Base-by-base conservation (phyloP, 257 asterid genomes). In the Perilla frutescens region DNA sequence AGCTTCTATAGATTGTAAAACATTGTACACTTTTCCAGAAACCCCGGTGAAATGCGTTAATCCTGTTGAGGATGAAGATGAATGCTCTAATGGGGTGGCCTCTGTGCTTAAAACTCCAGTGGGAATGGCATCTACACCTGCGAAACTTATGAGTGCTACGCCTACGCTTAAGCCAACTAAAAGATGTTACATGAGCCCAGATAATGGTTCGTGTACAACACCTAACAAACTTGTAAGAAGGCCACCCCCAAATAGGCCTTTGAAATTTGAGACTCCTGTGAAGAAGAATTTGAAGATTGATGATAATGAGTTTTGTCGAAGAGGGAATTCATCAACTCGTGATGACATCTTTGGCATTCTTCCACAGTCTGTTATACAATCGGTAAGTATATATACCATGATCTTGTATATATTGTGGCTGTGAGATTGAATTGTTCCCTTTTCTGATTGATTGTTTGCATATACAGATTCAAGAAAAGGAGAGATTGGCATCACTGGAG, bases 151-250 rank as follows among this genome's bases (percentile, higher is more conserved):
- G 90, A 82, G 80, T 73, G 73, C 89, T 40, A 91, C 98, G 14
- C 98, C 97, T 8, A 39, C n/a, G 43, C 86, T 79, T 49, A 78
- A 60, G 66, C 84, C 96, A 13, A 84, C 90, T 4, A 90, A 86
- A 84, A 87, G 96, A 83, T 67, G 91, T 64, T 69, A 67, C 81
- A 84, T 83, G 97, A 95, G 92, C 82, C 91, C 96, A 3, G 89
- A 83, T 37, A 88, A 87, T 14, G 84, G 79, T 69, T 72, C 81
- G 41, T 74, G 61, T 50, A 73, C 72, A 39, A 66, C 89, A 4
- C 89, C 89, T 6, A 80, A 41, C 74, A 90, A 89, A 81, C 86
- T 88, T 4, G 78, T 65, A 7, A 87, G 87, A 76, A 90, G 97
- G 49, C 85, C 96, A 53, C 86, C 93, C 14, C 81, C 88, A 40